Evolutionary conservation across 352 stramenopile species (phyloP).

Genomic region (Globisporangium megalacanthum): DNA sequence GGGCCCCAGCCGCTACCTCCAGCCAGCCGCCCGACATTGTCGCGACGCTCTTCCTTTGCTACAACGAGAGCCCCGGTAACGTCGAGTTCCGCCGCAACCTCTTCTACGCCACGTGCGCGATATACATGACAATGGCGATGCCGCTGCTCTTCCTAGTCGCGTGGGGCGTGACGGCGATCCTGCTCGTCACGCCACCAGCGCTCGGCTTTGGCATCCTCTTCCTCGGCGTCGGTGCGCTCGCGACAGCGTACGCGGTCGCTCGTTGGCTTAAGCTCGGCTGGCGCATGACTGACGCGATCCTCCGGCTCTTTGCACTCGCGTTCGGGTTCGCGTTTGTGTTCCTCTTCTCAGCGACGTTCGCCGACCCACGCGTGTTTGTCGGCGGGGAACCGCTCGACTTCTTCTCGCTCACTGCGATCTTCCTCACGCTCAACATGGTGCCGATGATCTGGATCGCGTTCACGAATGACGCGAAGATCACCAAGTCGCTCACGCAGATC

Average conservation of each 20-base stretch:
- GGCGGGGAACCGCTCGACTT: constrained; percentile 68
- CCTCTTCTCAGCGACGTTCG: constrained; percentile 74
- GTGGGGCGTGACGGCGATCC: constrained; percentile 68
- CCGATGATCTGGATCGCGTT: constrained; percentile 90
- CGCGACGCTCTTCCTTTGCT: constrained; percentile 74
- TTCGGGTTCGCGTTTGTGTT: constrained; percentile 73
- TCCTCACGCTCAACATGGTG: constrained; percentile 86
- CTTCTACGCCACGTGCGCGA: constrained; percentile 59
- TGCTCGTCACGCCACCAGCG: constrained; percentile 62
- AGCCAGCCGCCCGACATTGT: constrained; percentile 45
- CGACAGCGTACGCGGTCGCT: constrained; percentile 36
- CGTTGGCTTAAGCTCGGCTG: constrained; percentile 73
- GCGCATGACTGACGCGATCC: constrained; percentile 67
- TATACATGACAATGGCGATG: constrained; percentile 47
- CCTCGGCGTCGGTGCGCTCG: constrained; percentile 40
- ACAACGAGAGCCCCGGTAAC: constrained; percentile 55
- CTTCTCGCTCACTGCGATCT: constrained; percentile 73
- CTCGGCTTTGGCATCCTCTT: constrained; percentile 82
- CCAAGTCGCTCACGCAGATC: constrained; percentile 77
- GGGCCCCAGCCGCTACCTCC: not conserved
- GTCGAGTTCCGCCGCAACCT: constrained; percentile 69
- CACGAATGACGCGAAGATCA: constrained; percentile 83
- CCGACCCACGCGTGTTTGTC: constrained; percentile 66
- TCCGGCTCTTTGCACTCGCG: constrained; percentile 40
- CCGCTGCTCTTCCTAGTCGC: constrained; percentile 60